Percentiles rank a stretch among this genome's conserved stretches.
phyloP scores from a whole-genome alignment of 148 eudicot species.

The Mesembryanthemum crystallinum region DNA sequence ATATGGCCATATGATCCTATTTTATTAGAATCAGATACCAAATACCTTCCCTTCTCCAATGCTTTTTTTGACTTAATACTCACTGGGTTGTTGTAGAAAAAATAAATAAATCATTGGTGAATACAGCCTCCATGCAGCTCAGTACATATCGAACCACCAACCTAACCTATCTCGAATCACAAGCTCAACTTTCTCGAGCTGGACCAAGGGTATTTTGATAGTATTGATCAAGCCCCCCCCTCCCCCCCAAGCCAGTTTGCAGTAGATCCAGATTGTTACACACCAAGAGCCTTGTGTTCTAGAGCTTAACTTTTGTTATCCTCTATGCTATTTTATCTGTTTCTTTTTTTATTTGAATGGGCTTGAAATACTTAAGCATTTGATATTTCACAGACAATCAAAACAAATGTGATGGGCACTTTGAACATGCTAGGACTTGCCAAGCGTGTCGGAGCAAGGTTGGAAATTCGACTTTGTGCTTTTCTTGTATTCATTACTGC shows the following conservation, averaged over 20 bases:
- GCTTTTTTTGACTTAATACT: not conserved
- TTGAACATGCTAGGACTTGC: slow-evolving; percentile 97
- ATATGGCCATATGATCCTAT: not conserved
- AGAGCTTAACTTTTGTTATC: not conserved
- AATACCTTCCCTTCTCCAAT: not conserved
- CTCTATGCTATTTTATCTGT: not conserved
- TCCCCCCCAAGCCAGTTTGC: too few species aligned
- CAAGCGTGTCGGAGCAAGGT: slow-evolving; percentile 99
- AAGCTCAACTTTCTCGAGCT: too few species aligned
- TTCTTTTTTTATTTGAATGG: not conserved
- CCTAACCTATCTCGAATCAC: too few species aligned
- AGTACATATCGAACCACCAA: too few species aligned
- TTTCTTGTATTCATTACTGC: not conserved
- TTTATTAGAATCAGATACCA: not conserved
- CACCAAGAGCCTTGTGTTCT: too few species aligned
- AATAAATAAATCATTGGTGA: too few species aligned
- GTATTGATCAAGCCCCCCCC: too few species aligned
- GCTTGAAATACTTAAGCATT: not conserved
- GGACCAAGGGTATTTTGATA: too few species aligned
- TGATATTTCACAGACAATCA: slow-evolving; percentile 64
- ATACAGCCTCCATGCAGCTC: too few species aligned
- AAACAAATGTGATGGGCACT: slow-evolving; percentile 98
- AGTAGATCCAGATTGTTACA: too few species aligned
- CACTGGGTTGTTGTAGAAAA: not conserved
- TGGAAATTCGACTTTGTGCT: not conserved